Evolutionary conservation across 345 rosid genomes (phyloP).

Genomic region (Iberis pinnata): DNA sequence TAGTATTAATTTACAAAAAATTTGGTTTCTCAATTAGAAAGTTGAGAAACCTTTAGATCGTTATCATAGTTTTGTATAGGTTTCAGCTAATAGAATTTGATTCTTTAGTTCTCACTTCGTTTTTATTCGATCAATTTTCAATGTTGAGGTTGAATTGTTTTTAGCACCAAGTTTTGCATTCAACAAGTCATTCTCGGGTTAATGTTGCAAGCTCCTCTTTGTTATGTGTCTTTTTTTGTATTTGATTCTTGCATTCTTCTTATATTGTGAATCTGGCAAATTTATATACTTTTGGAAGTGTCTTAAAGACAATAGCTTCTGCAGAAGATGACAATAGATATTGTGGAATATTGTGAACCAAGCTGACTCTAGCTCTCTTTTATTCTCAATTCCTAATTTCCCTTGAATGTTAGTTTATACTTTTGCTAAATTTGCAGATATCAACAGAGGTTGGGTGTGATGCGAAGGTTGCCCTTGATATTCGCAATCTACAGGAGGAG

Average conservation of each 20-base stretch:
- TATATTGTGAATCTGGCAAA: slow-evolving; percentile 31
- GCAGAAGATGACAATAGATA: no score
- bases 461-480: slow-evolving; percentile 87
- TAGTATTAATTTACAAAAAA: no score
- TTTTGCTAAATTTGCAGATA: slow-evolving; percentile 1
- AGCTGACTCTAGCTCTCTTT: no score
- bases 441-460: slow-evolving; percentile 77
- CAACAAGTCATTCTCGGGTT: slow-evolving; percentile 16
- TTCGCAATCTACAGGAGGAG: slow-evolving; percentile 76
- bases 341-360: no score
- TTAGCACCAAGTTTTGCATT: slow-evolving; percentile 16
- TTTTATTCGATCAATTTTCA: slow-evolving; percentile 1
- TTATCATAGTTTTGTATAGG: no score
- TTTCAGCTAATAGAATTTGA: no score
- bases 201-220: slow-evolving; percentile 17
- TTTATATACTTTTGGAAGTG: slow-evolving; percentile 75
- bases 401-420: no score
- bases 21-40: no score
- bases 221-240: background rate
- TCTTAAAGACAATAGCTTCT: slow-evolving; percentile 66
- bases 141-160: background rate
- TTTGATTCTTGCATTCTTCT: slow-evolving; percentile 1
- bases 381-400: no score
- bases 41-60: no score
- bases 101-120: background rate